Evolutionary conservation across 2,329 filamentous ascomycete genomes (phyloP).

Genomic region (Teratosphaeria nubilosa): DNA sequence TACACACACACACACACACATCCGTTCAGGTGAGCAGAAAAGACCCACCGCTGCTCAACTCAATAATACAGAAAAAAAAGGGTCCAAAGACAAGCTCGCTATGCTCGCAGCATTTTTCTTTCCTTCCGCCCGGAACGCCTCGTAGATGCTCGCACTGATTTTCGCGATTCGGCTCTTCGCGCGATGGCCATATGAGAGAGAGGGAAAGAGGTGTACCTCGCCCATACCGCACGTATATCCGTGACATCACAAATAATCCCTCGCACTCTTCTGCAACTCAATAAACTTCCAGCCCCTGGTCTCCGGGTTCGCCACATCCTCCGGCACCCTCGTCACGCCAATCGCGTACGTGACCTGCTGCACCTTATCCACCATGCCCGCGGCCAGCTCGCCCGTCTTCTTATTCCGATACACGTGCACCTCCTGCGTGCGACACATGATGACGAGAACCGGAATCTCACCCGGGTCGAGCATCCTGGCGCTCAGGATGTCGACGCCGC

Average conservation of each 20-base stretch:
- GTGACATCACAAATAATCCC: conserved; percentile 60
- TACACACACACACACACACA: too few species aligned
- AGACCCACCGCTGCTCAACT: too few species aligned
- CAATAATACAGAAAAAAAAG: too few species aligned
- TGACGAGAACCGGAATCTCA: conserved; percentile 90
- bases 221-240: too few species aligned
- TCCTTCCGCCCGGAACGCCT: too few species aligned
- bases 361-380: conserved; percentile 97
- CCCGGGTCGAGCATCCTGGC: conserved; percentile 75
- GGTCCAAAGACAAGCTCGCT: too few species aligned
- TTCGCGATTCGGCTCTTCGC: too few species aligned
- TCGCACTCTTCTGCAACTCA: conserved; percentile 94
- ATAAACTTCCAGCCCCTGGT: conserved; percentile 95
- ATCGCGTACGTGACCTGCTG: conserved; percentile 98
- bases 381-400: conserved; percentile 80
- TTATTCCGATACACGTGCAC: conserved; percentile 93
- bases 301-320: conserved; percentile 94
- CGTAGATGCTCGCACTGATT: too few species aligned
- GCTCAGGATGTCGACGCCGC: conserved; percentile 79
- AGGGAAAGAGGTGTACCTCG: too few species aligned
- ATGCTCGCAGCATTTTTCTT: too few species aligned
- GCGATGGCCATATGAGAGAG: too few species aligned
- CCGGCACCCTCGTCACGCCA: conserved; percentile 82
- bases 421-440: conserved; percentile 93
- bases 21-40: too few species aligned